Base-by-base conservation (phyloP, 352 stramenopile genomes). In the Globisporangium okanoganense region DNA sequence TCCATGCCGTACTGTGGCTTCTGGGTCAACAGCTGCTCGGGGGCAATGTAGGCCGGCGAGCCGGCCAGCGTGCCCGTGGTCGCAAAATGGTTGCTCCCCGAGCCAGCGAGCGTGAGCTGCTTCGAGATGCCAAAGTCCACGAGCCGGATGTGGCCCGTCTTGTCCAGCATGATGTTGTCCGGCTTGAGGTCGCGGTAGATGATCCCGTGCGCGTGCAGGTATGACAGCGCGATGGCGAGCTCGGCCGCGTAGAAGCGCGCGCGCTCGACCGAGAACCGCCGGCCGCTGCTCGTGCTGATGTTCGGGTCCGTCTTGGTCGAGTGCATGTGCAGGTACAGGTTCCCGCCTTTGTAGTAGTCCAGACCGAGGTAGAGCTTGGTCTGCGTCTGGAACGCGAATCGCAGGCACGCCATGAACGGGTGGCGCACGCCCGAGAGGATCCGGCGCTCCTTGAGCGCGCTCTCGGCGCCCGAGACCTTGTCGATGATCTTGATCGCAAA, bases 81-180 rank as follows among this genome's bases (percentile, higher is more conserved):
- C 7, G 83, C 78, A 24, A 85, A 91, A 48, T 85, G 69, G 35
- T 79, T 71, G 53, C 64, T 71, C 18, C 36, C 53, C 3, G 48
- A 56, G 5, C 61, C 67, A 6, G 66, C 55, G 10, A 64, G 67
- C 16, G 67, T 75, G 22, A 95, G 67, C 56, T 94, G 82, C 71
- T 96, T 96, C 18, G 85, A 96, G 48, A 96, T 92, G 35, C 88
- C 88, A 58, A 96, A 96, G 64, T 96, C 88, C 41, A 94, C 86
- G n/a, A 96, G 69, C 5, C 84, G 83, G 59, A 95, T 92, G 66
- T 96, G 88, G 13, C 88, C 88, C 9, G 73, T 82, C 62, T 88
- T 80, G 67, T 96, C 88, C 7, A 96, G 74, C 85, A 96, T 92
- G 51, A 96, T 90, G 63, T 96, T 96, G 66, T 94, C 87, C 0